Evolutionary conservation across 768 basidiomycete genomes (phyloP).

Genomic region (Nidularia sp.): DNA sequence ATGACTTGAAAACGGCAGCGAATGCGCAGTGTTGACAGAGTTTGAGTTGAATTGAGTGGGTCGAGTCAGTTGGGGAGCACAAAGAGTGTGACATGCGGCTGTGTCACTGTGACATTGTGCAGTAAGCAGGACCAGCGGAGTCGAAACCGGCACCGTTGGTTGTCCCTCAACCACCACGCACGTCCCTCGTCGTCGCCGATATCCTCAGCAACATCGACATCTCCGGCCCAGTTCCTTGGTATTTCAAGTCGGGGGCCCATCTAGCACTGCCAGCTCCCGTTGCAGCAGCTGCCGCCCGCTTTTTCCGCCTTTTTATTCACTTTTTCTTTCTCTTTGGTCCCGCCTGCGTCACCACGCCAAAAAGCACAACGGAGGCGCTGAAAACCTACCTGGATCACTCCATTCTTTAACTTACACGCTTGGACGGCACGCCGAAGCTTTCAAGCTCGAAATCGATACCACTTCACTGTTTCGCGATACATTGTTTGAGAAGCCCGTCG

Average conservation of each 20-base stretch:
- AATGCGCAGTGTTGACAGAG: too few relatives aligned
- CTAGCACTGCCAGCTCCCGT: background rate
- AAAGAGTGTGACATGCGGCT: too few relatives aligned
- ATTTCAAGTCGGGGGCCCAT: constrained; percentile 7
- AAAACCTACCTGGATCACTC: constrained; percentile 18
- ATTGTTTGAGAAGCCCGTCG: constrained; percentile 6
- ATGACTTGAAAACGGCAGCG: too few relatives aligned
- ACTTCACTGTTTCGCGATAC: background rate
- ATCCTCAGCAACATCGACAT: constrained; percentile 20
- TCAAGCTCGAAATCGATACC: background rate
- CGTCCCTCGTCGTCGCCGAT: constrained; percentile 20
- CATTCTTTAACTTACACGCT: background rate
- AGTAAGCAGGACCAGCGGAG: constrained; percentile 26
- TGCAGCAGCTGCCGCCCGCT: constrained; percentile 17
- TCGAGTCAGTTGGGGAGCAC: too few relatives aligned
- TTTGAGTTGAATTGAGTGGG: too few relatives aligned
- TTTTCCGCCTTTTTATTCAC: constrained; percentile 22
- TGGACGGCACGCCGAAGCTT: background rate
- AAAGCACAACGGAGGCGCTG: constrained; percentile 21
- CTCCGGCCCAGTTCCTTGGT: constrained; percentile 13
- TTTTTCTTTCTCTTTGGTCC: constrained; percentile 20
- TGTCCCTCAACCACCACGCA: constrained; percentile 43
- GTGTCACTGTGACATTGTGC: too few relatives aligned
- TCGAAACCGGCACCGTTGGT: constrained; percentile 41
- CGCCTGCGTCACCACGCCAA: constrained; percentile 17